Base-by-base conservation (phyloP, 192 early-diverging fungal genomes). In the Paraglomus brasilianum region DNA sequence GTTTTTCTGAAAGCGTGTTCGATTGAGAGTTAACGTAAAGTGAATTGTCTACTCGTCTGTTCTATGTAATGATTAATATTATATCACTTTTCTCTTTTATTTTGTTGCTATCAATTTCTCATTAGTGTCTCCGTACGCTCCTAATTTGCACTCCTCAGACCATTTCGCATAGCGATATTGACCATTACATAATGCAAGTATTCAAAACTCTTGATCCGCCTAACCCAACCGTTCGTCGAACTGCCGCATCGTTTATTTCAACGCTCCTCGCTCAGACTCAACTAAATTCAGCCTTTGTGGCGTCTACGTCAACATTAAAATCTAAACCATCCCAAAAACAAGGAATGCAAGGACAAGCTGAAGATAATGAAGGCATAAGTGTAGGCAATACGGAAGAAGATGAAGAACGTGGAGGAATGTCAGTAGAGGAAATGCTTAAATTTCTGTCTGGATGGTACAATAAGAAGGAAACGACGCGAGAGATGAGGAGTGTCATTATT, bases 401-500 rank as follows among this genome's bases (percentile, higher is more conserved):
- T 3, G 30, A 30, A 30, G 30, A 30, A 30, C 30, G 30, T 30
- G 30, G 30, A 17, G 17, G 77, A 48, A 70, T 87, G 61, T 76
- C 87, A 5, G 78, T 92, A 22, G 83, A 80, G 4, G 90, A 91
- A 40, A 89, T 91, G 66, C 75, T 98, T 17, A 39, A 48, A 17
- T 78, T 91, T 59, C 81, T 98, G 7, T 86, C 86, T 0, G 60
- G 45, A 4, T 72, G 82, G 3, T 94, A 91, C 72, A 77, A 78
- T 41, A 82, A 85, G 11, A 64, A 82, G 8, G 85, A 85, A 22
- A 75, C 85, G 0, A 82, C 91, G 1, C 81, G 86, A 10, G 93
- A 95, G 43, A 78, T 86, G 11, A 84, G 90, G 0, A 81, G 91
- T 0, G 94, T 91, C 13, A 81, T 96, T 1, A 74, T 93, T 11